Evolutionary conservation across 345 rosid genomes (phyloP).

Genomic region (Salix caprea): DNA sequence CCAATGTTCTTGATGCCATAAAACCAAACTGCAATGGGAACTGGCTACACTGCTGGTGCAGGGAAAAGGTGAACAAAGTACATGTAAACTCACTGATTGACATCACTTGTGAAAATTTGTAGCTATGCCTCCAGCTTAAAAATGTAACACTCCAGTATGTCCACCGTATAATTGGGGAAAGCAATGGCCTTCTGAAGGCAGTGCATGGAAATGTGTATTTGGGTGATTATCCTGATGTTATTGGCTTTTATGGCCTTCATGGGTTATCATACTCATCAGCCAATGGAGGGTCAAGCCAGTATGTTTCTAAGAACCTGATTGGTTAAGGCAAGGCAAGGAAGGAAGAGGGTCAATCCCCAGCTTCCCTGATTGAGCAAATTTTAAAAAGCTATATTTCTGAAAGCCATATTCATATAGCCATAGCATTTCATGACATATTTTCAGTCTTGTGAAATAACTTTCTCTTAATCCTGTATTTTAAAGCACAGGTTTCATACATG

Average conservation of each 20-base stretch:
- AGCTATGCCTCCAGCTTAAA: neutral
- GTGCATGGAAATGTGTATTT: neutral
- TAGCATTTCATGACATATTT: neutral
- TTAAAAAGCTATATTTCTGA: neutral
- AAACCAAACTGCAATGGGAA: neutral
- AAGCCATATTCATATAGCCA: neutral
- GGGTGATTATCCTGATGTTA: neutral
- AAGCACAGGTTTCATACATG: neutral
- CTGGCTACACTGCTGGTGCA: neutral
- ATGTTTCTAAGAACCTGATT: neutral
- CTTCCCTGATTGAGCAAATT: neutral
- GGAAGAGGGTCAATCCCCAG: neutral
- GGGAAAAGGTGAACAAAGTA: neutral
- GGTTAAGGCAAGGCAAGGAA: neutral
- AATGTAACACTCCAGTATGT: neutral
- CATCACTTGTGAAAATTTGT: neutral
- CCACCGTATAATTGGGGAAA: neutral
- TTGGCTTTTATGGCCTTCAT: neutral
- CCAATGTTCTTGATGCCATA: slow-evolving; percentile 4
- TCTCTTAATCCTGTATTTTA: neutral
- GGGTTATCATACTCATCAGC: neutral
- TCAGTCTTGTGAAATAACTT: neutral
- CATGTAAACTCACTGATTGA: neutral
- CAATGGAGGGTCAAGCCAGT: neutral
- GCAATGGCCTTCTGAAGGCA: neutral